These are phyloP conservation scores for Saccharomyces hybrid DNA, from an alignment of 1,139 yeast species.

Conservation along the genomic window DNA sequence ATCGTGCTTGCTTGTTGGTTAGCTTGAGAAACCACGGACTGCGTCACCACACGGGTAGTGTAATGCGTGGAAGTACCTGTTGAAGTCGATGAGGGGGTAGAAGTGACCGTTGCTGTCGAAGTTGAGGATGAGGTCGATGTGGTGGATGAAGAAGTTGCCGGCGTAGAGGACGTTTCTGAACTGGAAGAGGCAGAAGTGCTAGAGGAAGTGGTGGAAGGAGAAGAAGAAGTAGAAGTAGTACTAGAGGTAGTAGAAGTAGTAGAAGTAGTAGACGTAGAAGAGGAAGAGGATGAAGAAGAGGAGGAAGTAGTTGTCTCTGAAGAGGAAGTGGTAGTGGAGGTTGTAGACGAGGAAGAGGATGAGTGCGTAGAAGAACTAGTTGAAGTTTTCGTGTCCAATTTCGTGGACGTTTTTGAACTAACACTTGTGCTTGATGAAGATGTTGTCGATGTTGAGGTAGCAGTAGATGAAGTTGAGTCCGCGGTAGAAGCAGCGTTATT, in stretches of 20 bases:
- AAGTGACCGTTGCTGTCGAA: slow-evolving; percentile 3
- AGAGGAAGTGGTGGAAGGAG: background rate
- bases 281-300: background rate
- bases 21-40: slow-evolving; percentile 13
- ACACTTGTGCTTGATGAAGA: slow-evolving; percentile 8
- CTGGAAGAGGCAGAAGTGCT: background rate
- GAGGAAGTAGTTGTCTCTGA: slow-evolving; percentile 2
- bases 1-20: slow-evolving; percentile 11
- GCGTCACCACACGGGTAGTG: slow-evolving; percentile 11
- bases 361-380: slow-evolving; percentile 9
- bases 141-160: background rate
- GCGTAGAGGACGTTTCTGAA: background rate
- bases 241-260: slow-evolving; percentile 1
- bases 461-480: background rate
- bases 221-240: background rate
- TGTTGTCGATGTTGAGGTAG: background rate
- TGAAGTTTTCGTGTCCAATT: slow-evolving; percentile 11
- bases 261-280: slow-evolving; percentile 5
- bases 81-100: slow-evolving; percentile 3
- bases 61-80: slow-evolving; percentile 3
- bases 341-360: slow-evolving; percentile 5
- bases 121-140: slow-evolving; percentile 2
- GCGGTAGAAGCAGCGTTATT: slow-evolving; percentile 11
- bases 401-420: slow-evolving; percentile 12
- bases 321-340: slow-evolving; percentile 4